Conservation (phyloP, 345 rosid genomes). For the Psidium guajava region DNA sequence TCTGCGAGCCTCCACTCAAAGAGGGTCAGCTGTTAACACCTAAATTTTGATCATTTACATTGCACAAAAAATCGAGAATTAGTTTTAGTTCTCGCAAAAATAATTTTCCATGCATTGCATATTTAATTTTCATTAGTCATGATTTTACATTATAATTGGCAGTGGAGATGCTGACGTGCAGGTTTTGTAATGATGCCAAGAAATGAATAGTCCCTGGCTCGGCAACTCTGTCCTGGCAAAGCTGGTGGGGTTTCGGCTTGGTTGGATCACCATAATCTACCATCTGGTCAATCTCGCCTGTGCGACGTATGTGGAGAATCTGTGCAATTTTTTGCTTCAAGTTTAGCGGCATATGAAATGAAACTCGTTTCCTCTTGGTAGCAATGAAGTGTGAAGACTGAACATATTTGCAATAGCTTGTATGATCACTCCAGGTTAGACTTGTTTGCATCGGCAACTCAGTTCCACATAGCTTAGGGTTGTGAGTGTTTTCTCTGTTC, state of each 20-base stretch:
- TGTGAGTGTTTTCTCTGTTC: background rate
- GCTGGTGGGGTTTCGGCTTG: slow-evolving; percentile 94
- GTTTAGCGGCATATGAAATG: too few species aligned
- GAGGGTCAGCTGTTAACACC: too few species aligned
- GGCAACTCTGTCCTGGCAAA: slow-evolving; percentile 75
- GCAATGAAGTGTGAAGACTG: background rate
- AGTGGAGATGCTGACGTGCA: too few species aligned
- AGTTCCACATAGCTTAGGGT: background rate
- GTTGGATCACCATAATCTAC: slow-evolving; percentile 77
- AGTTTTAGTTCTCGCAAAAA: too few species aligned
- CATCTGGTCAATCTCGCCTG: slow-evolving; percentile 42
- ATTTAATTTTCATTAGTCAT: too few species aligned
- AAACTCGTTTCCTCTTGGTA: too few species aligned
- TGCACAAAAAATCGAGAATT: too few species aligned
- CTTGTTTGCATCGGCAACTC: background rate
- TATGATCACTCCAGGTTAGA: background rate
- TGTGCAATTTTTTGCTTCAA: slow-evolving; percentile 70
- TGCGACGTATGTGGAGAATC: slow-evolving; percentile 81
- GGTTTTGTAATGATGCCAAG: slow-evolving; percentile 68
- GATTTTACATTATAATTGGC: too few species aligned
- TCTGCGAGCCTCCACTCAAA: too few species aligned
- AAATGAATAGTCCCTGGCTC: slow-evolving; percentile 46
- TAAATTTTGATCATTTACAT: too few species aligned
- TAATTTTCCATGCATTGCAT: too few species aligned
- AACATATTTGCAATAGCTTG: background rate